phyloP scores from a whole-genome alignment of 257 asterid genomes.

The Parsonsia alboflavescens region DNA sequence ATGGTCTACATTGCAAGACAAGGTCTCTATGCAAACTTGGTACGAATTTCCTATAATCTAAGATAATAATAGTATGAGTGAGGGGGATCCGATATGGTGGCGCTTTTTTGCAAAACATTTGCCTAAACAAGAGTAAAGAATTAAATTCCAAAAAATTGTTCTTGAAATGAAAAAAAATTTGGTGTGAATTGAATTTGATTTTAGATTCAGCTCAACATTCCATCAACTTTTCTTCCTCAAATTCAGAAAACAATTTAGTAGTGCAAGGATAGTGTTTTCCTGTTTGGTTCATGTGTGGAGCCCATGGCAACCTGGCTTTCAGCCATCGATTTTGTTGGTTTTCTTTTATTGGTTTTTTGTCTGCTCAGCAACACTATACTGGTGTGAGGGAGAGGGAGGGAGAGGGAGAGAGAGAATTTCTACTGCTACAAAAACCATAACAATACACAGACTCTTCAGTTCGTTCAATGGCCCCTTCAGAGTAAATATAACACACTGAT shows the following conservation, averaged over 20 bases:
- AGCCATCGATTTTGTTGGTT: conserved; percentile 22
- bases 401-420: neutral
- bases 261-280: neutral
- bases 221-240: conserved; percentile 8
- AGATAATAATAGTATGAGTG: no score
- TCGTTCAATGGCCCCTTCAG: conserved; percentile 4
- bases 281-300: conserved; percentile 23
- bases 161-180: neutral
- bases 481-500: conserved; percentile 11
- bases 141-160: neutral
- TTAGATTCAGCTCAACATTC: neutral
- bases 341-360: conserved; percentile 12
- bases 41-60: no score
- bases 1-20: no score
- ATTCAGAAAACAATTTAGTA: neutral
- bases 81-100: no score
- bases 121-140: neutral
- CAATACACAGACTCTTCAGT: neutral
- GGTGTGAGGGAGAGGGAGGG: neutral
- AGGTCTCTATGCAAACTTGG: no score
- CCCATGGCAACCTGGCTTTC: conserved; percentile 28
- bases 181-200: neutral
- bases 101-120: no score
- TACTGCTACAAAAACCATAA: neutral
- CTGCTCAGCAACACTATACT: conserved; percentile 6